A percentile compares a stretch with the other conserved stretches of the same genome.
These are phyloP conservation scores for Lagenidium sp. DNA, from an alignment of 352 stramenopile species.

Conservation along the genomic window DNA sequence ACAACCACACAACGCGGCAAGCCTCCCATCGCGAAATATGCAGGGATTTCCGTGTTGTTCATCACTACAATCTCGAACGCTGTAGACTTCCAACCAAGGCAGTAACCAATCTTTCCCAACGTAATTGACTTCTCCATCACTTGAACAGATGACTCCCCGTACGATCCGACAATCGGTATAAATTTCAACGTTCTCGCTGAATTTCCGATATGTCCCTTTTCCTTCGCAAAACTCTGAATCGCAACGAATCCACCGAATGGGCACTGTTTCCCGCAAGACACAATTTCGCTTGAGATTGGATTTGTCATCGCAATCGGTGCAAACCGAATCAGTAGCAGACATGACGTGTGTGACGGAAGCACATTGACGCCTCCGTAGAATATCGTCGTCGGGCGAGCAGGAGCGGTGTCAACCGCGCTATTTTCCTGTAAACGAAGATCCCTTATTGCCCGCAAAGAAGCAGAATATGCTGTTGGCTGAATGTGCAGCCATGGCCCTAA, in stretches of 20 bases:
- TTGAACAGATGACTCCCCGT: conserved; percentile 50
- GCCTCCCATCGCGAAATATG: conserved; percentile 52
- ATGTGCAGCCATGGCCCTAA: conserved; percentile 13
- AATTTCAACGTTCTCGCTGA: conserved; percentile 55
- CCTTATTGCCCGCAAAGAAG: conserved; percentile 3
- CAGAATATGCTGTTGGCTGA: conserved; percentile 11
- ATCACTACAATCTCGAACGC: conserved; percentile 55
- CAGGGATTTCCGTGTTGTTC: conserved; percentile 56
- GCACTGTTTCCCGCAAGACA: conserved; percentile 54
- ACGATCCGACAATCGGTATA: conserved; percentile 44
- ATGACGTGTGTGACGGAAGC: conserved; percentile 37
- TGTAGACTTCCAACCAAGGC: conserved; percentile 60
- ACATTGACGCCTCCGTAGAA: conserved; percentile 42
- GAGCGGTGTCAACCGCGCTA: too few relatives aligned
- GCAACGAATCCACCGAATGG: conserved; percentile 55
- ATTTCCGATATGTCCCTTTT: conserved; percentile 1
- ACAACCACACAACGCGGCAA: conserved; percentile 48
- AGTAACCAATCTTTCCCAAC: conserved; percentile 80
- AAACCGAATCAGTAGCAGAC: conserved; percentile 57
- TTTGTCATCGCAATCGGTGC: conserved; percentile 48
- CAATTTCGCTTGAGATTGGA: conserved; percentile 31
- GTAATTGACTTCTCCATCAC: conserved; percentile 41
- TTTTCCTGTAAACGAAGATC: conserved; percentile 6
- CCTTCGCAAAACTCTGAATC: conserved; percentile 56
- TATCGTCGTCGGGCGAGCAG: too few relatives aligned